Conservation (phyloP, 1,139 yeast species). For the Eremothecium gossypii region DNA sequence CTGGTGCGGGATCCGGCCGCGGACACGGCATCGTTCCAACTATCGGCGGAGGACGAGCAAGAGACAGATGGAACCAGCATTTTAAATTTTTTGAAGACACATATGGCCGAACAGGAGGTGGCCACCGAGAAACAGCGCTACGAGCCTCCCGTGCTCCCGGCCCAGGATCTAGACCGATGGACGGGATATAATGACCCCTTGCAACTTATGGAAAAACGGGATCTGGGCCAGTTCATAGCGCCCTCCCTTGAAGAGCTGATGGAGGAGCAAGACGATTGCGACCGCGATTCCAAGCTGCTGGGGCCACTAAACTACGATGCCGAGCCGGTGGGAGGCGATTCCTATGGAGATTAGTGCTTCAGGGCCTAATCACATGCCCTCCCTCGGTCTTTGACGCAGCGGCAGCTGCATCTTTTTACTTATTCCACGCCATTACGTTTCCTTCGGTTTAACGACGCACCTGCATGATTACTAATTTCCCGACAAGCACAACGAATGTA, state of each 20-base stretch:
- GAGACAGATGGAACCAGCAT: slow-evolving; percentile 7
- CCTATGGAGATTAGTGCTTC: too few species aligned
- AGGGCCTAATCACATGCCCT: too few species aligned
- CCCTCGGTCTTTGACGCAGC: too few species aligned
- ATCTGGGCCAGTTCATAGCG: slow-evolving; percentile 17
- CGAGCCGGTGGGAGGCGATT: too few species aligned
- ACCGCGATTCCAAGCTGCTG: slow-evolving; percentile 6
- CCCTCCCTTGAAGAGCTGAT: slow-evolving; percentile 28
- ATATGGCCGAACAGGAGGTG: slow-evolving; percentile 2
- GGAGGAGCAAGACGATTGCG: slow-evolving; percentile 24
- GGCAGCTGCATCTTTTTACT: too few species aligned
- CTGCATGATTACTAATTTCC: too few species aligned
- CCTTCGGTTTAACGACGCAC: too few species aligned
- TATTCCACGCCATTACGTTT: too few species aligned
- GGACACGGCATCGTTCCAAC: neutral
- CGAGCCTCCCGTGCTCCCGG: neutral
- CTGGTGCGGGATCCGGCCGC: slow-evolving; percentile 8
- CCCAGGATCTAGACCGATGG: neutral
- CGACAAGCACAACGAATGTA: too few species aligned
- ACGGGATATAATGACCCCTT: neutral
- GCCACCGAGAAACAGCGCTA: slow-evolving; percentile 2
- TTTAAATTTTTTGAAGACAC: slow-evolving; percentile 11
- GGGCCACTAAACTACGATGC: slow-evolving; percentile 5
- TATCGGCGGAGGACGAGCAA: neutral
- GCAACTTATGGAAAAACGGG: neutral